Base-by-base conservation (phyloP, 768 basidiomycete genomes). In the Pleurotus citrinopileatus region DNA sequence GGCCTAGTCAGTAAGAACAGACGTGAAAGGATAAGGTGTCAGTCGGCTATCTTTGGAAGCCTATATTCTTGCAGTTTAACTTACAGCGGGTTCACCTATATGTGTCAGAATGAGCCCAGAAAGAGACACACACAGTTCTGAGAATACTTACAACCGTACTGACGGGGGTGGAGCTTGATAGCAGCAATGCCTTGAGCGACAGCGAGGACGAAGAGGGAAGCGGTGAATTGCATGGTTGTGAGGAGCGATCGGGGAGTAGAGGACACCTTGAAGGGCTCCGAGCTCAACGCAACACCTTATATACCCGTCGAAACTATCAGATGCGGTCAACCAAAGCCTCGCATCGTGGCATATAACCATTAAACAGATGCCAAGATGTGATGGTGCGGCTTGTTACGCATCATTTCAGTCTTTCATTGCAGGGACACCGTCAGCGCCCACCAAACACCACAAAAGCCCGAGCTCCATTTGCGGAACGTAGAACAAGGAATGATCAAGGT, bases 151-250 rank as follows among this genome's bases (percentile, higher is more conserved):
- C 48, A 51, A 17, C 48, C 48, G 9, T n/a, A 26, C 15, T 29
- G n/a, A 8, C 48, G 29, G 19, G 48, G 48, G 20, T 51, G 48
- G 15, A 51, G 48, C 29, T 34, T 51, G 32, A 51, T 51, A 20
- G 48, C 48, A 19, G 48, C 29, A 32, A 51, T 51, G 22, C 29
- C 29, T 22, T 51, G 48, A 22, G 48, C 34, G 37, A 51, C 19
- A 32, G 48, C 48, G 19, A 51, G 34, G 10, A 37, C 34, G 20
- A 51, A 9, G 48, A 51, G 25, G 23, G 48, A 28, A 20, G 34
- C 29, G 34, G 48, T 37, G 34, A 51, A 37, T 51, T 51, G 48
- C 48, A 51, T 51, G 20, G 25, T 25, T 8, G 17, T 44, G 26
- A 27, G 19, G 42, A n/a, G 38, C 38, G 10, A 40, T 7, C 7